phyloP scores from a whole-genome alignment of 306 rosid species.

The Senna tora region DNA sequence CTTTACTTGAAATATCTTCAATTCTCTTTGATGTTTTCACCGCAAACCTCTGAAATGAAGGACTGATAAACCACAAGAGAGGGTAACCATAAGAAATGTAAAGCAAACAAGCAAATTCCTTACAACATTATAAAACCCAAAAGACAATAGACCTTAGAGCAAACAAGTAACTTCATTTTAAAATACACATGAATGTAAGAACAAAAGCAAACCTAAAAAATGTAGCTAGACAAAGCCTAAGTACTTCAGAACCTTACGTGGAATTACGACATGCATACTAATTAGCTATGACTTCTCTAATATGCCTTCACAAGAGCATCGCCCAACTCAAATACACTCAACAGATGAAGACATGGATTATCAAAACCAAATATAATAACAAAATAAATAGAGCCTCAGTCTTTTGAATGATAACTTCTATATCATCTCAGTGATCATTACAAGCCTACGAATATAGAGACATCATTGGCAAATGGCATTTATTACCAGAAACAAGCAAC shows the following conservation, averaged over 20 bases:
- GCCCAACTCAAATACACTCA: neutral
- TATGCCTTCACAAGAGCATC: constrained; percentile 15
- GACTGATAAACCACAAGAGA: constrained; percentile 53
- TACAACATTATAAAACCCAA: neutral
- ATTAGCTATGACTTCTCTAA: neutral
- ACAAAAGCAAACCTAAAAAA: neutral
- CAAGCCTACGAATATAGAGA: constrained; percentile 41
- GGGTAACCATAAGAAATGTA: neutral
- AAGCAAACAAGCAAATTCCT: neutral
- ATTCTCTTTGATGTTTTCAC: constrained; percentile 83
- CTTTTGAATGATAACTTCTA: constrained; percentile 35
- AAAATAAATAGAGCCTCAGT: constrained; percentile 18
- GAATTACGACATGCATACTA: neutral
- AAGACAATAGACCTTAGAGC: neutral
- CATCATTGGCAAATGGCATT: constrained; percentile 36
- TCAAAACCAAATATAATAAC: neutral
- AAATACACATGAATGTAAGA: neutral
- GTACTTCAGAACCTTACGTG: neutral
- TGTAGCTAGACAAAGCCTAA: neutral
- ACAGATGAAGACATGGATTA: neutral
- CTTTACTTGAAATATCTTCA: constrained; percentile 68
- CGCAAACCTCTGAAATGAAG: constrained; percentile 90
- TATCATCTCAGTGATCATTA: constrained; percentile 38
- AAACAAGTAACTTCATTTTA: no score
- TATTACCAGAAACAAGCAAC: neutral